A percentile compares a stretch with the other conserved stretches of the same genome.
phyloP scores from a whole-genome alignment of 441 rosid genomes.

The Aquilaria agallochum region DNA sequence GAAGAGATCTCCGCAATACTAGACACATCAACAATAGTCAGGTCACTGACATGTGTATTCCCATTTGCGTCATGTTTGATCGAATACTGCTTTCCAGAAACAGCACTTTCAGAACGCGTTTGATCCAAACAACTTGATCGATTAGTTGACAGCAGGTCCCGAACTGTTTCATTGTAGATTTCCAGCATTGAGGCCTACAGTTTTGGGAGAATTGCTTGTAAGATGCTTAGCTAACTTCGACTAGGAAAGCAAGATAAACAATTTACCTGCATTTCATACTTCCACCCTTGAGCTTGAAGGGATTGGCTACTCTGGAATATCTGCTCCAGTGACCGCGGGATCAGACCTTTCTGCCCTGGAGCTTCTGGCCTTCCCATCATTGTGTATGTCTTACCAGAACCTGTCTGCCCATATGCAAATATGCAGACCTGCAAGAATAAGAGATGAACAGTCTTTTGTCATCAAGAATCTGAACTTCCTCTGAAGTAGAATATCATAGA shows the following conservation, averaged over 20 bases:
- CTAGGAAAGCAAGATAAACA: conserved; percentile 1
- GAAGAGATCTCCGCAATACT: conserved; percentile 73
- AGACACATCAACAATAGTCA: conserved; percentile 81
- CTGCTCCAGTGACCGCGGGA: conserved; percentile 91
- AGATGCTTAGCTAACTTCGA: conserved; percentile 5
- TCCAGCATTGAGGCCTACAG: conserved; percentile 93
- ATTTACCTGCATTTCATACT: conserved; percentile 90
- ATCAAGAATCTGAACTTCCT: conserved; percentile 3
- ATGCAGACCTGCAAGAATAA: conserved; percentile 76
- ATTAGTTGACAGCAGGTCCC: conserved; percentile 66
- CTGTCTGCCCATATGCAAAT: conserved; percentile 98
- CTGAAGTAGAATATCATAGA: not conserved
- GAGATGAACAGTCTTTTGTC: conserved; percentile 2
- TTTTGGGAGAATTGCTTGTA: conserved; percentile 10
- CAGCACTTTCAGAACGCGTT: conserved; percentile 42
- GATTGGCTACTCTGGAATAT: conserved; percentile 76
- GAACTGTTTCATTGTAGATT: conserved; percentile 89
- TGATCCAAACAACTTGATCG: conserved; percentile 35
- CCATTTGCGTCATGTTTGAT: conserved; percentile 86
- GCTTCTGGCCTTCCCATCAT: conserved; percentile 95
- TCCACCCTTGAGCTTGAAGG: conserved; percentile 89
- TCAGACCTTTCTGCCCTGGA: conserved; percentile 71
- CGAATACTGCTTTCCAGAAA: conserved; percentile 70
- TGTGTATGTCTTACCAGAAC: conserved; percentile 97
- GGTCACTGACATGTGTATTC: conserved; percentile 74